Conservation (phyloP, 805 yeast species). For the Starmerella powellii region DNA sequence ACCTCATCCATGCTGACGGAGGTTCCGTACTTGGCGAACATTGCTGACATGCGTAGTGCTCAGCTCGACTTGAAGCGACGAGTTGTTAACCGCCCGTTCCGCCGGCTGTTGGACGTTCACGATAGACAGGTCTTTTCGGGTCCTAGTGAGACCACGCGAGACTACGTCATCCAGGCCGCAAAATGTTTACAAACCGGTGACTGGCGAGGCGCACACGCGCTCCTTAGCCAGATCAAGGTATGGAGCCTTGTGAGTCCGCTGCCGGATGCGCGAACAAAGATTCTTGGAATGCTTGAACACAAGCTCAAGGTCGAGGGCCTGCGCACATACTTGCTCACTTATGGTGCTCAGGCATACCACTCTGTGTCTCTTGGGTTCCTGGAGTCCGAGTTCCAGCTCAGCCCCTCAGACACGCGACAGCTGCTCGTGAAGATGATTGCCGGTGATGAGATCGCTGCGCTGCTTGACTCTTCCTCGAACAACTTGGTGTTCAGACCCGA, state of each 20-base stretch:
- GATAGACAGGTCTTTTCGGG: conserved; percentile 93
- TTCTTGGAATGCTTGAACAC: conserved; percentile 45
- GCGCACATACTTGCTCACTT: conserved; percentile 82
- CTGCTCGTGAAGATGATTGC: conserved; percentile 65
- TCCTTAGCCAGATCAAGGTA: conserved; percentile 64
- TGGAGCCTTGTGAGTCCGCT: conserved; percentile 73
- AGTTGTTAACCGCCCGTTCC: conserved; percentile 68
- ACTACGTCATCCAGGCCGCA: conserved; percentile 85
- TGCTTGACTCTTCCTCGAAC: conserved; percentile 53
- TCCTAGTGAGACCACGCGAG: conserved; percentile 94
- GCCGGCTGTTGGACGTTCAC: conserved; percentile 80
- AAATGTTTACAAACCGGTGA: conserved; percentile 77
- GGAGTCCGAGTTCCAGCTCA: conserved; percentile 53
- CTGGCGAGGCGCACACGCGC: conserved; percentile 66
- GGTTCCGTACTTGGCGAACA: conserved; percentile 78
- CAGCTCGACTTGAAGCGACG: conserved; percentile 47
- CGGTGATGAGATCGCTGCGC: conserved; percentile 64
- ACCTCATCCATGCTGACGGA: conserved; percentile 82
- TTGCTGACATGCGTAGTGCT: conserved; percentile 33
- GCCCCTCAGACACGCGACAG: conserved; percentile 43
- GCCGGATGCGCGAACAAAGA: conserved; percentile 41
- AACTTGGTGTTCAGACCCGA: conserved; percentile 60
- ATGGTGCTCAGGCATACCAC: conserved; percentile 54
- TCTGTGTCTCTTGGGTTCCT: conserved; percentile 60
- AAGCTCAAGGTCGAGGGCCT: conserved; percentile 83